Conservation (phyloP, 805 yeast genomes). For the Yarrowia bubula region DNA sequence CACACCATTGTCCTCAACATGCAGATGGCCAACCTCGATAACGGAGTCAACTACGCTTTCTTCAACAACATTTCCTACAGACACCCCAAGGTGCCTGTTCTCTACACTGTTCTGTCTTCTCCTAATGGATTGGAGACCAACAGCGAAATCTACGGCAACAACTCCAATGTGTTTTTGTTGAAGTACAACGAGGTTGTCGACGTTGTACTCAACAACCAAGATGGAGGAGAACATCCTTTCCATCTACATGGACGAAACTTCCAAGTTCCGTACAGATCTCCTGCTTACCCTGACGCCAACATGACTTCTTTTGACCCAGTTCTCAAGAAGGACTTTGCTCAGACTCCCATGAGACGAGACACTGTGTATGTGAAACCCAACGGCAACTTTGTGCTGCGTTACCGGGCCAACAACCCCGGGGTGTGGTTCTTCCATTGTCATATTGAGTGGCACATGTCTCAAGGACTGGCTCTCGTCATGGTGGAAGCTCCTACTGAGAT, state of each 20-base stretch:
- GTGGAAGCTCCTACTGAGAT: constrained; percentile 80
- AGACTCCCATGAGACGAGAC: constrained; percentile 79
- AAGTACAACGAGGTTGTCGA: constrained; percentile 68
- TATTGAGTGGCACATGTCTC: constrained; percentile 96
- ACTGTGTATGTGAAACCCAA: constrained; percentile 73
- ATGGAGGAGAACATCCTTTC: constrained; percentile 95
- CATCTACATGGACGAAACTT: constrained; percentile 92
- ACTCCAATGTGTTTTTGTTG: constrained; percentile 52
- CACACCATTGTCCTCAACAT: constrained; percentile 64
- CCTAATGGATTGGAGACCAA: constrained; percentile 31
- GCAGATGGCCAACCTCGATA: constrained; percentile 71
- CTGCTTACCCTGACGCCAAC: constrained; percentile 47
- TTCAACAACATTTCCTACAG: constrained; percentile 34
- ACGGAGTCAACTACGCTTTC: constrained; percentile 85
- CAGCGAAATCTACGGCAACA: constrained; percentile 48
- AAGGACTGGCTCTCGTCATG: constrained; percentile 74
- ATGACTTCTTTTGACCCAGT: constrained; percentile 62
- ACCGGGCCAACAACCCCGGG: constrained; percentile 93
- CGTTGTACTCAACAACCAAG: constrained; percentile 77
- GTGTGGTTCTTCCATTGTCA: constrained; percentile 99
- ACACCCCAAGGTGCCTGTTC: constrained; percentile 29
- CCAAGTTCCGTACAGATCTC: constrained; percentile 77
- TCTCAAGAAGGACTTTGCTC: constrained; percentile 54
- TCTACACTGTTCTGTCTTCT: constrained; percentile 28
- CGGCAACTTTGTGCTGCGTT: constrained; percentile 81